Evolutionary conservation across 2,329 filamentous ascomycete genomes (phyloP).

Genomic region (Aureobasidium vineae): DNA sequence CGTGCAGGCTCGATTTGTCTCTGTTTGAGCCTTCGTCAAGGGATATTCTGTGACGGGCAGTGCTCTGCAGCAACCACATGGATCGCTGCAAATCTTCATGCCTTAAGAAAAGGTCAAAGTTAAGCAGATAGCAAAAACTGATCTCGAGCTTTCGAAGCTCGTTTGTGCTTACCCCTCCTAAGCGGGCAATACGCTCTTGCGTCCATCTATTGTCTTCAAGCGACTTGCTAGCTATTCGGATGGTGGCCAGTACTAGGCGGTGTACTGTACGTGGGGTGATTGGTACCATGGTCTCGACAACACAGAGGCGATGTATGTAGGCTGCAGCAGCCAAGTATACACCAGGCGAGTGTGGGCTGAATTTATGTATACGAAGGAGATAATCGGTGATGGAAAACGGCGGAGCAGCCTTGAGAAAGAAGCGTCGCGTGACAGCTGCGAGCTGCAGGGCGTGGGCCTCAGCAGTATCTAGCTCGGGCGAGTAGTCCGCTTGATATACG

Average conservation of each 20-base stretch:
- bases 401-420: slow-evolving; percentile 85
- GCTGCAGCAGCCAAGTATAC: slow-evolving; percentile 87
- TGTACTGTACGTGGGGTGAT: slow-evolving; percentile 85
- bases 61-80: slow-evolving; percentile 39
- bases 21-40: no score
- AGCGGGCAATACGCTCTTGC: slow-evolving; percentile 77
- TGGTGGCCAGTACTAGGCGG: slow-evolving; percentile 75
- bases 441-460: slow-evolving; percentile 76
- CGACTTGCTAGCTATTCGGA: slow-evolving; percentile 89
- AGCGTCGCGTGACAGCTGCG: slow-evolving; percentile 82
- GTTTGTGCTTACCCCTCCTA: slow-evolving; percentile 79
- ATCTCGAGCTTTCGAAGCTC: slow-evolving; percentile 86
- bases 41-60: slow-evolving; percentile 36
- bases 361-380: slow-evolving; percentile 81
- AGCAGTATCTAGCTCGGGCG: slow-evolving; percentile 31
- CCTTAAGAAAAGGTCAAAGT: slow-evolving; percentile 65
- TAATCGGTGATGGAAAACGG: slow-evolving; percentile 83
- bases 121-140: slow-evolving; percentile 63
- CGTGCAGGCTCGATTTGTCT: no score
- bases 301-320: slow-evolving; percentile 81
- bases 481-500: slow-evolving; percentile 44
- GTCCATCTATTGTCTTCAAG: slow-evolving; percentile 87
- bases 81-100: slow-evolving; percentile 36
- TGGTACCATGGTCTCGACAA: slow-evolving; percentile 70
- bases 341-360: slow-evolving; percentile 89